Evolutionary conservation across 331 rosid species (phyloP).

Genomic region (Telfairia occidentalis): DNA sequence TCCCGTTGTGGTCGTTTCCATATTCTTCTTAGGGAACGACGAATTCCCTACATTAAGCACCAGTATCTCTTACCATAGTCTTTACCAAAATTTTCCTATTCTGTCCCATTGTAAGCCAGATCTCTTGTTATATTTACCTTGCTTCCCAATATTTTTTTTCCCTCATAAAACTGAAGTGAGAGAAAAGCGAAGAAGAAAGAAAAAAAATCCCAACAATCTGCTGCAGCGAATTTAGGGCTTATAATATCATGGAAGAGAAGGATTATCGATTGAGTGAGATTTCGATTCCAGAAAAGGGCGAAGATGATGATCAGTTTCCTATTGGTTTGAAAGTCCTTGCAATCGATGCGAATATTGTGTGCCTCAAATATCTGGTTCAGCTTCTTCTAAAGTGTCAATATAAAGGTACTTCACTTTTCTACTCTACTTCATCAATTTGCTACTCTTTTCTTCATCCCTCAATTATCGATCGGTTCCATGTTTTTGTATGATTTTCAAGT

Average conservation of each 20-base stretch:
- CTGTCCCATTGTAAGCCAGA: no score
- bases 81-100: not conserved
- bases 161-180: no score
- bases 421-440: no score
- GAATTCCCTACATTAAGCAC: not conserved
- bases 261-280: not conserved
- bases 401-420: constrained; percentile 13
- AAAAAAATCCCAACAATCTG: not conserved
- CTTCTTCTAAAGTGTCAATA: constrained; percentile 10
- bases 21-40: not conserved
- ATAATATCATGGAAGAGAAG: not conserved
- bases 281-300: not conserved
- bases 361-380: constrained; percentile 6
- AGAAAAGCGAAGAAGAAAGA: no score
- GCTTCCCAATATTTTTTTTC: no score
- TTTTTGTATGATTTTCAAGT: not conserved
- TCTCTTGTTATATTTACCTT: no score
- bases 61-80: not conserved
- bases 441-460: not conserved
- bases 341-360: constrained; percentile 8
- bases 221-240: not conserved
- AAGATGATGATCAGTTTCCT: not conserved
- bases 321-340: constrained; percentile 17
- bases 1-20: not conserved
- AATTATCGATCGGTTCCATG: not conserved